These are phyloP conservation scores for Sarocladium strictum DNA, from an alignment of 2,329 filamentous ascomycete genomes.

Conservation along the genomic window DNA sequence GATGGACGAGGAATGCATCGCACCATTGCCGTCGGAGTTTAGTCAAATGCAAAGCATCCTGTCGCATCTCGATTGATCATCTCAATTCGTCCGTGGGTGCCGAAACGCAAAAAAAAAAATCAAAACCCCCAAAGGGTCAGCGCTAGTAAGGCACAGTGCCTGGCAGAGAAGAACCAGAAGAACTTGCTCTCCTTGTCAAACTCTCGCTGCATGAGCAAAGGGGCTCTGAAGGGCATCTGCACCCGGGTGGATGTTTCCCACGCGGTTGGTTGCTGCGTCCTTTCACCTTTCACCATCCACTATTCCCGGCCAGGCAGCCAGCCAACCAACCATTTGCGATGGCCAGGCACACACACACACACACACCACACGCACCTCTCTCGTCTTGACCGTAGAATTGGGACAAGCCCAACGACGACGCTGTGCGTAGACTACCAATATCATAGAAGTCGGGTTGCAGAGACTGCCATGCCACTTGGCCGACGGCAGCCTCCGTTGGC, in stretches of 20 bases:
- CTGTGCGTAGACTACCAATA: too few relatives aligned
- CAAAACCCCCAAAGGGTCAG: too few relatives aligned
- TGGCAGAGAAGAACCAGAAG: not conserved
- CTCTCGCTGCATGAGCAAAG: too few relatives aligned
- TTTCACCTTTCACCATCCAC: not conserved
- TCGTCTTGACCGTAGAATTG: not conserved
- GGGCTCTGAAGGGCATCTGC: too few relatives aligned
- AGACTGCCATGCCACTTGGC: not conserved
- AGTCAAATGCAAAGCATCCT: too few relatives aligned
- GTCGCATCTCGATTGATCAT: not conserved
- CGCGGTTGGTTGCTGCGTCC: not conserved
- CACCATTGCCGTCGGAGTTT: not conserved
- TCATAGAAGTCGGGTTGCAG: not conserved
- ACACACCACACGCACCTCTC: not conserved
- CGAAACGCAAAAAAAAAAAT: too few relatives aligned
- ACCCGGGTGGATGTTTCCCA: not conserved
- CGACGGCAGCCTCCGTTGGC: conserved; percentile 2
- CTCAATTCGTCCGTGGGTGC: too few relatives aligned
- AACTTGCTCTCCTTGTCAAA: not conserved
- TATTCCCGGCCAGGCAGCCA: conserved; percentile 5
- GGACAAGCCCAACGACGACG: too few relatives aligned
- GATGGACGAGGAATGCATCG: too few relatives aligned
- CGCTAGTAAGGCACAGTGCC: not conserved
- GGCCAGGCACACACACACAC: conserved; percentile 3
- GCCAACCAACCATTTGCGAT: conserved; percentile 1